Conservation (phyloP, 495 filamentous ascomycete genomes). For the Margaritispora aquatica region DNA sequence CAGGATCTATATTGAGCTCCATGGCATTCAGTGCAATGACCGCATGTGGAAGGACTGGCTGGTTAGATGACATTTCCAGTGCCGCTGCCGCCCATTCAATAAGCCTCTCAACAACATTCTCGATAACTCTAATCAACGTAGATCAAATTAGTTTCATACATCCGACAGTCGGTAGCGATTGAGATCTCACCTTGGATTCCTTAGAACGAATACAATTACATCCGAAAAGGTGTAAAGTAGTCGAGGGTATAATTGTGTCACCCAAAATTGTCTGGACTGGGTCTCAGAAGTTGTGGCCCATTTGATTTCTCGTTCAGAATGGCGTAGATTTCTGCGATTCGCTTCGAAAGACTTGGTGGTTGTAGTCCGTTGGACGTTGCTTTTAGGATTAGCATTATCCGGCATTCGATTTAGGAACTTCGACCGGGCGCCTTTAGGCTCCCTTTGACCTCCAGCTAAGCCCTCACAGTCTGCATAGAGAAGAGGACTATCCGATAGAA, state of each 20-base stretch:
- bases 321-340: neutral
- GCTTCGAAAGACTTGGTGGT: too few species aligned
- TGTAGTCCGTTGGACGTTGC: too few species aligned
- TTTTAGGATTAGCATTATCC: too few species aligned
- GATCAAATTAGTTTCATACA: neutral
- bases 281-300: slow-evolving; percentile 7
- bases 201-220: slow-evolving; percentile 42
- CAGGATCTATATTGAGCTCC: slow-evolving; percentile 21
- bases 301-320: neutral
- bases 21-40: slow-evolving; percentile 41
- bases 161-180: too few species aligned
- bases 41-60: slow-evolving; percentile 39
- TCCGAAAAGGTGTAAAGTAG: slow-evolving; percentile 50
- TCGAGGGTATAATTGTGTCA: slow-evolving; percentile 43
- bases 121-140: slow-evolving; percentile 1
- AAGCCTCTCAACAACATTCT: slow-evolving; percentile 26
- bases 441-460: slow-evolving; percentile 39
- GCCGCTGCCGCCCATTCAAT: slow-evolving; percentile 28
- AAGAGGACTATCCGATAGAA: slow-evolving; percentile 33
- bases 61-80: slow-evolving; percentile 37
- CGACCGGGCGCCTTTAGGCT: slow-evolving; percentile 1
- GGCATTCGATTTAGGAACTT: too few species aligned
- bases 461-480: slow-evolving; percentile 55
- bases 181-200: slow-evolving; percentile 7
- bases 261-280: slow-evolving; percentile 17